Base-by-base conservation (phyloP, 169 alveolate genomes). In the Eimeria acervulina region DNA sequence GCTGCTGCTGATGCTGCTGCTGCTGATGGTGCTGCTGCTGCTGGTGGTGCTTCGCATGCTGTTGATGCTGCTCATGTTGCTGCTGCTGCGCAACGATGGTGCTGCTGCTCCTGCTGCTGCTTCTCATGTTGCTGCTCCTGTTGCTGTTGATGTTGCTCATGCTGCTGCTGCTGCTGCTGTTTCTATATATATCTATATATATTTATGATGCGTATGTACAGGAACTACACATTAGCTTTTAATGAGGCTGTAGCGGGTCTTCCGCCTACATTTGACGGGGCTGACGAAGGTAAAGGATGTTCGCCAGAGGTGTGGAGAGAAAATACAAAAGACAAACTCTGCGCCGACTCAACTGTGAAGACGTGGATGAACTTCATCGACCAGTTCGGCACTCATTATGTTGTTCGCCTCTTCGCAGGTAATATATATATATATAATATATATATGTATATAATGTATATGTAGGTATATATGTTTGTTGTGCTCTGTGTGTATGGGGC, bases 321-420 rank as follows among this genome's bases (percentile, higher is more conserved):
- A 33, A 83, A 90, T 52, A 61, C 31, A 42, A 26, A 44, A 21
- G 78, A 36, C 21, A 66, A 38, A 31, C 47, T n/a, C 10, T 90
- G 95, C 63, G 26, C 1, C 0, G 19, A 15, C 17, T 5, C 95
- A 42, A 90, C 68, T 40, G 40, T 90, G 5, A 84, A 63, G 26
- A 33, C 1, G 13, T 90, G 95, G 95, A 52, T 90, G 19, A 31
- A 63, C 44, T 90, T 90, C 28, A 47, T 90, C 2, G 95, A 90
- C 17, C 95, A 90, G 66, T 90, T 74, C 44, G 95, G 95, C 78
- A 90, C 95, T 2, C 95, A 90, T 78, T 90, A 72, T 40, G 23
- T 90, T 38, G 90, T 76, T n/a, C 74, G 80, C 4, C 44, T 90
- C 36, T 90, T 90, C 40, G 89, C 95, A 13, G 95, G 95, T 90